Conservation (phyloP, 768 basidiomycete species). For the Serpula lacrymans region DNA sequence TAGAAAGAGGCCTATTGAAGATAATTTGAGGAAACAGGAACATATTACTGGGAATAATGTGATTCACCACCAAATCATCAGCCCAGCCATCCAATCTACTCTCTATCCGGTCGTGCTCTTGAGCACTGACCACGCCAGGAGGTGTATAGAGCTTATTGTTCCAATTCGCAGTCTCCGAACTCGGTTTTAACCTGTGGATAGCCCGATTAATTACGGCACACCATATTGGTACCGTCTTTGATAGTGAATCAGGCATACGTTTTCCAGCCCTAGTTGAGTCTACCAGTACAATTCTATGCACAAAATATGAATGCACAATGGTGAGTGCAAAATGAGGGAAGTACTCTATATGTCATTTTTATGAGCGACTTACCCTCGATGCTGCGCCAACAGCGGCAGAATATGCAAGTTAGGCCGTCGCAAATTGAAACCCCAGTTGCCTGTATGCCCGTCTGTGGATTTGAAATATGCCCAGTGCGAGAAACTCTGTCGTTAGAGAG, state of each 20-base stretch:
- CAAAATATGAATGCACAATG: too few species aligned
- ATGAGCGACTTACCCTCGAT: constrained; percentile 67
- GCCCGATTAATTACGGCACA: constrained; percentile 83
- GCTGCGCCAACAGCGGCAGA: constrained; percentile 49
- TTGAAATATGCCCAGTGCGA: constrained; percentile 75
- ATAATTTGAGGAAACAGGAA: background rate
- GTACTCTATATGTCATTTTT: too few species aligned
- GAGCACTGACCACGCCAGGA: constrained; percentile 58
- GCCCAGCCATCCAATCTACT: constrained; percentile 66
- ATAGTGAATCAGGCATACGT: constrained; percentile 89
- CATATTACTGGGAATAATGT: background rate
- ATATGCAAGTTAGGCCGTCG: constrained; percentile 83
- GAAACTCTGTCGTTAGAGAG: too few species aligned
- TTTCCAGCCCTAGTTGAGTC: constrained; percentile 94
- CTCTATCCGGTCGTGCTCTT: constrained; percentile 83
- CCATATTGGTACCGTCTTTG: constrained; percentile 95
- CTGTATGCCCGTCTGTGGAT: constrained; percentile 84
- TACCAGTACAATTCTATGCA: constrained; percentile 74
- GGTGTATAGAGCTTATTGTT: constrained; percentile 66
- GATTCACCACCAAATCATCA: constrained; percentile 56
- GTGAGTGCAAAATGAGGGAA: too few species aligned
- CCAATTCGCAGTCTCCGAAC: constrained; percentile 36
- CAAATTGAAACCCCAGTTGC: constrained; percentile 83
- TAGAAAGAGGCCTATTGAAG: constrained; percentile 65
- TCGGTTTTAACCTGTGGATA: constrained; percentile 21